phyloP scores from a whole-genome alignment of 2,329 filamentous ascomycete genomes.

The Colletotrichum spinosum region DNA sequence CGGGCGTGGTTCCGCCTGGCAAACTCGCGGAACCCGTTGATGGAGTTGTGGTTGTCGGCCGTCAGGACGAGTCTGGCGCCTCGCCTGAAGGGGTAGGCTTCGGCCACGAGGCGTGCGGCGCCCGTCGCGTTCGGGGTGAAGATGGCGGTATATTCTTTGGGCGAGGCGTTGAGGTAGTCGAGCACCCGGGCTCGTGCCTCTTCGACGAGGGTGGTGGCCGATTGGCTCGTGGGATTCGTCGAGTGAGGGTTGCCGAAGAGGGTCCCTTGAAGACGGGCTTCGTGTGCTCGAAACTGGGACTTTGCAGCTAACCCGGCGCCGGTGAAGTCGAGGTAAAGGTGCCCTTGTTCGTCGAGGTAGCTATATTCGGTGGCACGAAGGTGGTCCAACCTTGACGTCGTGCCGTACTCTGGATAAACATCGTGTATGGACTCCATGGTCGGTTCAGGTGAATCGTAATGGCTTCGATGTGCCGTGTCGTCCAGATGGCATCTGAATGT shows the following conservation, averaged over 20 bases:
- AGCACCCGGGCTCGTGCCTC: constrained; percentile 47
- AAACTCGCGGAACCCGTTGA: constrained; percentile 53
- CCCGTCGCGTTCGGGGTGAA: constrained; percentile 55
- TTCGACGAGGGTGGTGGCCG: constrained; percentile 49
- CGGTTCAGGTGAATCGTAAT: neutral
- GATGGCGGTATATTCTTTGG: constrained; percentile 53
- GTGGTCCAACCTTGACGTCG: constrained; percentile 46
- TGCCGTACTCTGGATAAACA: constrained; percentile 48
- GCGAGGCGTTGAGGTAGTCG: constrained; percentile 47
- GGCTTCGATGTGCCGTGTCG: too few relatives aligned
- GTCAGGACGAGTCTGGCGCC: constrained; percentile 48
- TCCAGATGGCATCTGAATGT: too few relatives aligned
- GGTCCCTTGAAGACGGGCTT: constrained; percentile 43
- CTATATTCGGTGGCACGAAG: constrained; percentile 49
- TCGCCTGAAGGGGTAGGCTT: constrained; percentile 50
- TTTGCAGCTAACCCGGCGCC: constrained; percentile 51
- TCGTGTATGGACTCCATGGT: constrained; percentile 34
- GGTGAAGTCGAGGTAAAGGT: constrained; percentile 56
- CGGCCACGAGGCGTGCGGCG: constrained; percentile 52
- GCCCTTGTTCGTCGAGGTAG: constrained; percentile 51
- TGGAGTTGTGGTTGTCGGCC: constrained; percentile 56
- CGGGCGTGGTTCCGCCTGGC: constrained; percentile 42
- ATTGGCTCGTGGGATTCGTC: constrained; percentile 49
- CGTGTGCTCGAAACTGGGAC: constrained; percentile 47
- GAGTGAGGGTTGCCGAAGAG: constrained; percentile 56